Conservation (phyloP, 2,329 filamentous ascomycete genomes). For the Aureobasidium zeae region DNA sequence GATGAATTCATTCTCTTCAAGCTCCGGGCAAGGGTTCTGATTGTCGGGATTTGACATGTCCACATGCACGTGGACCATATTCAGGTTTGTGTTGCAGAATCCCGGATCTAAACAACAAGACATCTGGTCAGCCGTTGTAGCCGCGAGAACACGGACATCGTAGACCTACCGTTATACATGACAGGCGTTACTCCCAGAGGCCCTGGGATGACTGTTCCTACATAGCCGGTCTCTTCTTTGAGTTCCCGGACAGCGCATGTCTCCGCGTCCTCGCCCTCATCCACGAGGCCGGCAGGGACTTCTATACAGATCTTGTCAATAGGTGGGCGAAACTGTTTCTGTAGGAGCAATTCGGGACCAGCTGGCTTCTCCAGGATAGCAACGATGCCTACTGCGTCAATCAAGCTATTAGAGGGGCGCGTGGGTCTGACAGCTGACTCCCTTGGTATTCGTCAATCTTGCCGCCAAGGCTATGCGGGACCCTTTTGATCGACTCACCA, state of each 20-base stretch:
- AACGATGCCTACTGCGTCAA: constrained; percentile 52
- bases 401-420: constrained; percentile 42
- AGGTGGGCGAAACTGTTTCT: constrained; percentile 47
- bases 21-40: constrained; percentile 47
- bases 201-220: constrained; percentile 36
- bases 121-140: constrained; percentile 33
- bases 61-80: constrained; percentile 51
- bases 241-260: constrained; percentile 50
- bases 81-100: constrained; percentile 46
- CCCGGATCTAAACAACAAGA: constrained; percentile 54
- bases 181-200: constrained; percentile 27
- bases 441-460: constrained; percentile 19
- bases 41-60: constrained; percentile 39
- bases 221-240: constrained; percentile 53
- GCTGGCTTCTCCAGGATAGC: constrained; percentile 43
- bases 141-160: constrained; percentile 21
- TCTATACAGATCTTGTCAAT: constrained; percentile 51
- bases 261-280: constrained; percentile 47
- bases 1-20: constrained; percentile 55
- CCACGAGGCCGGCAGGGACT: constrained; percentile 51
- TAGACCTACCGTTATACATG: constrained; percentile 36
- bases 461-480: not conserved
- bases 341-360: constrained; percentile 44
- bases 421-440: constrained; percentile 44
- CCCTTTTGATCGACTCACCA: not conserved